These are phyloP conservation scores for Violaceomyces palustris DNA, from an alignment of 1,284 basidiomycete genomes.

Conservation along the genomic window DNA sequence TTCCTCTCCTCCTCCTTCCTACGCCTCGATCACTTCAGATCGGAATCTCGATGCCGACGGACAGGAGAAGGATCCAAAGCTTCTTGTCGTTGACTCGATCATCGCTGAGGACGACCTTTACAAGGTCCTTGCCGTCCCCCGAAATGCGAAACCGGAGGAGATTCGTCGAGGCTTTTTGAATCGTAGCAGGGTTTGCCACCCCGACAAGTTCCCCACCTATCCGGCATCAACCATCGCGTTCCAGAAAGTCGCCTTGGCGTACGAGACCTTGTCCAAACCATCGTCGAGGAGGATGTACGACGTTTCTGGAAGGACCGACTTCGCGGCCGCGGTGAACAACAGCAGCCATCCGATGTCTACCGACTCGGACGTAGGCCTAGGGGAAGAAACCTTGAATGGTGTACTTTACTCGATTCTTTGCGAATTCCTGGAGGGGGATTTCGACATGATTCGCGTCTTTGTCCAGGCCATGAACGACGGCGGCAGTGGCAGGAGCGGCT, in stretches of 20 bases:
- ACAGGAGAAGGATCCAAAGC: constrained; percentile 14
- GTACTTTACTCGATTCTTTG: constrained; percentile 70
- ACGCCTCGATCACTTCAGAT: too few species aligned
- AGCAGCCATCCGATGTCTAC: too few species aligned
- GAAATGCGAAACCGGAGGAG: constrained; percentile 61
- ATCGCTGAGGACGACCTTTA: constrained; percentile 61
- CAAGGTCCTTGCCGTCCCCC: constrained; percentile 64
- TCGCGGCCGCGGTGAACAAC: constrained; percentile 25
- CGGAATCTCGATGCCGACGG: too few species aligned
- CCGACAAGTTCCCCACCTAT: constrained; percentile 77
- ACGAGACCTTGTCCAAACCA: constrained; percentile 71
- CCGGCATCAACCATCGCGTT: constrained; percentile 71
- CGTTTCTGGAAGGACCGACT: constrained; percentile 49
- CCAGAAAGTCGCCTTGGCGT: constrained; percentile 76
- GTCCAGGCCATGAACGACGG: constrained; percentile 56
- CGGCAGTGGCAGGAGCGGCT: too few species aligned
- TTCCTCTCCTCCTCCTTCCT: too few species aligned
- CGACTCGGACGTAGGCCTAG: constrained; percentile 8
- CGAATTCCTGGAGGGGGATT: constrained; percentile 76
- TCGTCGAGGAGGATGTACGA: constrained; percentile 68
- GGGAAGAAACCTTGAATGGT: constrained; percentile 68
- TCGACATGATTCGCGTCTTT: constrained; percentile 70
- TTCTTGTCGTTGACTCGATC: constrained; percentile 30
- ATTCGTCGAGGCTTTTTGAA: constrained; percentile 71
- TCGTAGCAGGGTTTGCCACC: constrained; percentile 71